These are phyloP conservation scores for Xylariales sp. DNA, from an alignment of 2,329 filamentous ascomycete species.

Conservation along the genomic window DNA sequence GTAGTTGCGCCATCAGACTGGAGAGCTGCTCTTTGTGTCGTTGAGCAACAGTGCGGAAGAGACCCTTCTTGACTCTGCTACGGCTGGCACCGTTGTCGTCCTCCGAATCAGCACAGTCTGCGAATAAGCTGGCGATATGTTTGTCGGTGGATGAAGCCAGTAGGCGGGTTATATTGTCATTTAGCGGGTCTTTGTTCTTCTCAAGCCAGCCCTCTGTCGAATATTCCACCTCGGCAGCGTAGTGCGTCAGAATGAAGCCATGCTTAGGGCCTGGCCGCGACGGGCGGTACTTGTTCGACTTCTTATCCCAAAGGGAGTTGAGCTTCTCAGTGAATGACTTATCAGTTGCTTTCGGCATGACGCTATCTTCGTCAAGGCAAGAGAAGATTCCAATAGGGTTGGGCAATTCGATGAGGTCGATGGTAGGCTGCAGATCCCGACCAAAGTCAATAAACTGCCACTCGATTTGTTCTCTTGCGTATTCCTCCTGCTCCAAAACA, in stretches of 20 bases:
- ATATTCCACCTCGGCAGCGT: conserved; percentile 96
- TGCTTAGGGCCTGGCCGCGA: conserved; percentile 70
- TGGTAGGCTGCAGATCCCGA: conserved; percentile 92
- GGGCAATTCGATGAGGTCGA: conserved; percentile 90
- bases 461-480: conserved; percentile 94
- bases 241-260: conserved; percentile 94
- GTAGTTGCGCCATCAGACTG: conserved; percentile 88
- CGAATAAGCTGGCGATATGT: conserved; percentile 80
- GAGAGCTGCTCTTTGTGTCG: conserved; percentile 97
- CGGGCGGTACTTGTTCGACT: conserved; percentile 86
- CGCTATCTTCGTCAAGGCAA: conserved; percentile 93
- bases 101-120: conserved; percentile 79
- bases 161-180: conserved; percentile 91
- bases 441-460: conserved; percentile 99
- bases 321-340: conserved; percentile 96
- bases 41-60: conserved; percentile 95
- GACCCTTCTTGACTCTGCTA: conserved; percentile 90
- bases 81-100: conserved; percentile 65
- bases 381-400: conserved; percentile 99
- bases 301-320: conserved; percentile 95
- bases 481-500: conserved; percentile 96
- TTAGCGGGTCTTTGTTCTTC: conserved; percentile 98
- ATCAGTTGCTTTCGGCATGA: conserved; percentile 98
- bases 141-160: conserved; percentile 77
- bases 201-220: conserved; percentile 92